Evolutionary conservation across 257 asterid genomes (phyloP), one percentile per base, ranked within the genome.

Genomic region (Nicotiana noctiflora): DNA sequence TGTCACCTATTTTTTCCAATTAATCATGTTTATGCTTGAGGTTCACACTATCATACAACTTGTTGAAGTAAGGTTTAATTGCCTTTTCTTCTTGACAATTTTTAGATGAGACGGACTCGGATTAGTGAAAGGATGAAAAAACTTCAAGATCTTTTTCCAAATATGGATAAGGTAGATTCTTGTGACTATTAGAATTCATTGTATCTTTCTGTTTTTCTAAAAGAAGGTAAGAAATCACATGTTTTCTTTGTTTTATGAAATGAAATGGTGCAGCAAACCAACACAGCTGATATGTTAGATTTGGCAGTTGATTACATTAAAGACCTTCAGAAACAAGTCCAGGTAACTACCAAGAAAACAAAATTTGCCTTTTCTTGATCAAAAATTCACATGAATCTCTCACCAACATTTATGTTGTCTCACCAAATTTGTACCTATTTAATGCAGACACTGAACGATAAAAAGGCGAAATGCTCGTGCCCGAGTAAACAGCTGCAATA

Each of bases 281-380:
- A 89, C 93, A 92, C 97, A 32, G 96, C 98, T 49, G 94, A 94
- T 81, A 94, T 94, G 98, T 59, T 94, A 87, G 98, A 94, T 79
- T 81, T 90, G 92, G 98, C 97, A 70, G 94, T 92, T 88, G 93
- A 92, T 76, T 87, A 86, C 93, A 94, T 94, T 84, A 94, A 92
- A 91, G 93, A 85, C 86, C 96, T 94, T 82, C 96, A 94, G 82
- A 86, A 84, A 51, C 91, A 92, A 83, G 93, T 90, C 74, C 86
- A 88, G 90, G 98, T 94, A 92, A 84, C 66, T 12, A 18, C 75
- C 61, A 65, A 14, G 44, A 77, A 23, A 53, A 23, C 3, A 1
- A 13, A 4, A 0, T 5, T 18, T 34, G 14, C 55, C 17, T 72
- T 81, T 79, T 75, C 79, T 61, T 17, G n/a, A 13, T 14, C 14